Conservation (phyloP, 768 basidiomycete species). For the Leucosporidium creatinivorum region DNA sequence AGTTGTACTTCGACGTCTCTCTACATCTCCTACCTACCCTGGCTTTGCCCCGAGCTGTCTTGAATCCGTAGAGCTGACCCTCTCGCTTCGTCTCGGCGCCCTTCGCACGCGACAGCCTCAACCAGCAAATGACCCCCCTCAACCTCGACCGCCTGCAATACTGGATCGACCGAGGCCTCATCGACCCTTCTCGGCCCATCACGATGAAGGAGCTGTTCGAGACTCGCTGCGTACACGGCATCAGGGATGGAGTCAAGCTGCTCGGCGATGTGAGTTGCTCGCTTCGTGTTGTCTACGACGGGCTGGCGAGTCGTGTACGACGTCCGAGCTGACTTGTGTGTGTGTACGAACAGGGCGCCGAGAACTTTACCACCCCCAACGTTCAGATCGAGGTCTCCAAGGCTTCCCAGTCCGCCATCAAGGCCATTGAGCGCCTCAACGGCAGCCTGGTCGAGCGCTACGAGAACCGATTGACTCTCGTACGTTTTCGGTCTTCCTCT, state of each 20-base stretch:
- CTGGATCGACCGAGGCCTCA: constrained; percentile 79
- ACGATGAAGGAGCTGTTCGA: constrained; percentile 76
- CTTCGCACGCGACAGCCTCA: constrained; percentile 50
- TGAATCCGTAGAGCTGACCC: background rate
- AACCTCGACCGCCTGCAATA: constrained; percentile 81
- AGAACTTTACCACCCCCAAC: constrained; percentile 51
- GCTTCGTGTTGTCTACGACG: background rate
- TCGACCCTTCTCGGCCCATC: constrained; percentile 73
- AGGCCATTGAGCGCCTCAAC: constrained; percentile 70
- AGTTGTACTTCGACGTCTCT: constrained; percentile 39
- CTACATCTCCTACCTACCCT: background rate
- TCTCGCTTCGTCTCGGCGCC: constrained; percentile 1
- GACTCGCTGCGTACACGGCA: constrained; percentile 80
- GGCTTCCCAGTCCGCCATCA: constrained; percentile 77
- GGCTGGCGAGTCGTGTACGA: background rate
- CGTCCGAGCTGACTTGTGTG: background rate
- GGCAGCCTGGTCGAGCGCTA: constrained; percentile 83
- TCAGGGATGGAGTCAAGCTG: constrained; percentile 80
- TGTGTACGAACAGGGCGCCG: constrained; percentile 53
- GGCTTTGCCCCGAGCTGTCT: background rate
- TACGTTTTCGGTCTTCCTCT: constrained; percentile 9
- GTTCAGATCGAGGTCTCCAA: constrained; percentile 73
- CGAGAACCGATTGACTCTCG: constrained; percentile 71
- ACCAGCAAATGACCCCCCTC: constrained; percentile 68
- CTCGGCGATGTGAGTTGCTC: constrained; percentile 61